These are phyloP conservation scores for Coemansia interrupta DNA, from an alignment of 192 early-diverging fungal genomes.

Conservation along the genomic window DNA sequence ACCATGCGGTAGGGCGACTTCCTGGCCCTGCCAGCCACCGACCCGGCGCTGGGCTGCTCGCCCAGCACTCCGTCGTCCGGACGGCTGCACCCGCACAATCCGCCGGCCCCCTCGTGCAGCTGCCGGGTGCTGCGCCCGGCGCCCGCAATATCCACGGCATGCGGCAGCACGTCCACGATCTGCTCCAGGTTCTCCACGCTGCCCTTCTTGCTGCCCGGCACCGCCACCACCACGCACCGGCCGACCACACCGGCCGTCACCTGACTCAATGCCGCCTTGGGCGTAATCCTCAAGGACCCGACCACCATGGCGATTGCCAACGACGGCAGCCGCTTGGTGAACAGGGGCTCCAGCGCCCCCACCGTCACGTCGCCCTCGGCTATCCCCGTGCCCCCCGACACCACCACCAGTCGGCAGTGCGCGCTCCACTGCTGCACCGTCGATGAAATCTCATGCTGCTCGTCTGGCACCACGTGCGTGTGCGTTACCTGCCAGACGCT, in stretches of 20 bases:
- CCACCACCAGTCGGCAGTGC: slow-evolving; percentile 66
- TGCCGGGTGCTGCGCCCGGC: slow-evolving; percentile 6
- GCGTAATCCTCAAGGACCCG: slow-evolving; percentile 75
- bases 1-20: slow-evolving; percentile 83
- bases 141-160: slow-evolving; percentile 66
- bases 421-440: slow-evolving; percentile 54
- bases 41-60: not conserved
- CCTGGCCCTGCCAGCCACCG: slow-evolving; percentile 65
- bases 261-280: slow-evolving; percentile 85
- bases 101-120: not conserved
- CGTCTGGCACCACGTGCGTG: slow-evolving; percentile 54
- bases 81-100: slow-evolving; percentile 27
- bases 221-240: slow-evolving; percentile 68
- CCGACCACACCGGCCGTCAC: slow-evolving; percentile 65
- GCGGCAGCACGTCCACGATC: slow-evolving; percentile 69
- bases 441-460: slow-evolving; percentile 53
- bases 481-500: slow-evolving; percentile 32
- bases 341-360: slow-evolving; percentile 74
- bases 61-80: slow-evolving; percentile 10
- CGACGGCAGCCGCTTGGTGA: slow-evolving; percentile 68
- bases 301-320: slow-evolving; percentile 74
- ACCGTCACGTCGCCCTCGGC: slow-evolving; percentile 82
- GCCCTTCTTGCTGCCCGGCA: slow-evolving; percentile 89
- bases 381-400: slow-evolving; percentile 93
- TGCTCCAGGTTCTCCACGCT: slow-evolving; percentile 78